A percentile compares a stretch with the other conserved stretches of the same genome.
Conservation (phyloP, 768 basidiomycete species). For the Pleurotus platypus region DNA sequence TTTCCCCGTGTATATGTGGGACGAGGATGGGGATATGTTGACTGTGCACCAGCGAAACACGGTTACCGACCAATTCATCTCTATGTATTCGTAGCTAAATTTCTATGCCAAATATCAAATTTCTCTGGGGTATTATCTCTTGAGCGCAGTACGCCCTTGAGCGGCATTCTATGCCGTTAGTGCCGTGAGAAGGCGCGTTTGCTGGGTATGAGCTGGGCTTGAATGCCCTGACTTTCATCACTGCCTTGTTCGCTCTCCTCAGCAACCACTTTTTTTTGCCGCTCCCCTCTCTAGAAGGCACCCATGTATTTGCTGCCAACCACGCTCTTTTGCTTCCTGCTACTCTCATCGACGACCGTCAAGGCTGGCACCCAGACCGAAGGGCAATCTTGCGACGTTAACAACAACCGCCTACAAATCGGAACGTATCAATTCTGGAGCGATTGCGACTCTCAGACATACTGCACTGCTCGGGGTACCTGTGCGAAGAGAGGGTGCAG, state of each 20-base stretch:
- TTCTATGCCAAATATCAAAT: too few relatives aligned
- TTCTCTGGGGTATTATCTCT: too few relatives aligned
- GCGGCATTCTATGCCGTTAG: too few relatives aligned
- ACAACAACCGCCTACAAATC: conserved; percentile 63
- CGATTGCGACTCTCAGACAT: conserved; percentile 72
- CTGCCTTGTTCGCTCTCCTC: neutral
- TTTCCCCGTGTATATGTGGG: conserved; percentile 9
- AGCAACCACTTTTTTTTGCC: conserved; percentile 6
- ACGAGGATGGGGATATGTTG: conserved; percentile 5
- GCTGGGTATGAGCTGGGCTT: too few relatives aligned
- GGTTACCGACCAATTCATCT: neutral
- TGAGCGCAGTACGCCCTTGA: too few relatives aligned
- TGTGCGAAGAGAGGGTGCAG: conserved; percentile 72
- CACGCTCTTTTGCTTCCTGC: conserved; percentile 53
- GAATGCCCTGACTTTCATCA: too few relatives aligned
- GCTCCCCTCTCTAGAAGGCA: conserved; percentile 10
- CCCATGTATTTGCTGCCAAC: conserved; percentile 31
- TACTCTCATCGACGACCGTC: conserved; percentile 25
- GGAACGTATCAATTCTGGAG: conserved; percentile 79
- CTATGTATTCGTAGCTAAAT: conserved; percentile 1
- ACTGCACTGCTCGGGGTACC: conserved; percentile 50
- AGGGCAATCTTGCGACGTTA: conserved; percentile 45
- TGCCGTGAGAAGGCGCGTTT: too few relatives aligned
- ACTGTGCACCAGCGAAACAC: neutral
- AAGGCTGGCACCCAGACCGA: conserved; percentile 44